phyloP scores from a whole-genome alignment of 768 basidiomycete genomes.

The Hebeloma cylindrosporum region DNA sequence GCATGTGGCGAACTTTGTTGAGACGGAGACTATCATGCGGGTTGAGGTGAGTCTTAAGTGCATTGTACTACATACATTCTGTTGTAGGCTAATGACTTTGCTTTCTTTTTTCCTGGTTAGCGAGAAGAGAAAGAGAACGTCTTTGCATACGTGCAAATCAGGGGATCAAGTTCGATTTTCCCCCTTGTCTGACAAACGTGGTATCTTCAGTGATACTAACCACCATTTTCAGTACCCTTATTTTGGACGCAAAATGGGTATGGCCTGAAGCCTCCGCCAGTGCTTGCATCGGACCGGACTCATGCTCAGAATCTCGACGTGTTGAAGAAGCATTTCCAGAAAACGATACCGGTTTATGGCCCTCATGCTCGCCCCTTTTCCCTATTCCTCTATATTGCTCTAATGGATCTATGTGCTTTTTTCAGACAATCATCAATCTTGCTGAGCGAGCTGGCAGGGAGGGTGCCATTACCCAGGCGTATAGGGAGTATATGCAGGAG shows the following conservation, averaged over 20 bases:
- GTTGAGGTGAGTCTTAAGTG: constrained; percentile 56
- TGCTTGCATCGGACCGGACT: constrained; percentile 72
- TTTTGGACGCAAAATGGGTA: constrained; percentile 92
- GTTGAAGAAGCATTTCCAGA: constrained; percentile 71
- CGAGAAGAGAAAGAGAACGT: constrained; percentile 73
- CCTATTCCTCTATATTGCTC: constrained; percentile 4
- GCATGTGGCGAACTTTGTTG: constrained; percentile 93
- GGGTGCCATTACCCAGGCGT: constrained; percentile 73
- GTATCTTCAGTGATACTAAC: constrained; percentile 13
- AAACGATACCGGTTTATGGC: constrained; percentile 68
- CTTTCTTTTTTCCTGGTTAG: constrained; percentile 34
- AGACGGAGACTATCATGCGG: constrained; percentile 87
- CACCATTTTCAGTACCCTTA: constrained; percentile 70
- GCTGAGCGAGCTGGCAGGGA: constrained; percentile 93
- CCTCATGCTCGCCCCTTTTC: constrained; percentile 77
- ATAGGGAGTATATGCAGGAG: constrained; percentile 65
- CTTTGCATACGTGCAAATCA: constrained; percentile 87
- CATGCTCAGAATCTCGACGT: constrained; percentile 69
- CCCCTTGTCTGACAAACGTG: constrained; percentile 7
- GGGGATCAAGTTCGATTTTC: constrained; percentile 76
- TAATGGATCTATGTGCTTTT: not conserved
- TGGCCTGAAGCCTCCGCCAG: constrained; percentile 84
- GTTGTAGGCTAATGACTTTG: not conserved
- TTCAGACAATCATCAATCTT: constrained; percentile 82
- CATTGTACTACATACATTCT: not conserved